phyloP scores from a whole-genome alignment of 2,329 filamentous ascomycete species.

The Hypoxylon sp. region DNA sequence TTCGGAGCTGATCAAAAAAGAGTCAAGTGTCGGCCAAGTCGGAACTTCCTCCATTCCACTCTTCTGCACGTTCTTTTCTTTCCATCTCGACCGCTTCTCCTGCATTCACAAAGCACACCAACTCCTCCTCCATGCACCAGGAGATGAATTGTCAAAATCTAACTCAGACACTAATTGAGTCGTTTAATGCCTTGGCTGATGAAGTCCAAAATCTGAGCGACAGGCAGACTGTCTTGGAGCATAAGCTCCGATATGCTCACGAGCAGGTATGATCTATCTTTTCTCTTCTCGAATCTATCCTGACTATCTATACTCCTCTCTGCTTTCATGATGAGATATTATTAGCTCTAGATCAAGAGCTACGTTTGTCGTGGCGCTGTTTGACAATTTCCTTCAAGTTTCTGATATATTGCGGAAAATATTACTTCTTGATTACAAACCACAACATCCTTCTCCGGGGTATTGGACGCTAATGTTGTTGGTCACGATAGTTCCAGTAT shows the following conservation, averaged over 20 bases:
- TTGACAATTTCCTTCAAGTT: conserved; percentile 65
- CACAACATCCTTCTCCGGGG: not conserved
- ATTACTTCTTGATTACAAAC: conserved; percentile 19
- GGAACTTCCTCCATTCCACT: conserved; percentile 15
- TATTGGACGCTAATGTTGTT: conserved; percentile 34
- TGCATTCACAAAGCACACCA: not conserved
- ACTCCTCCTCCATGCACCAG: conserved; percentile 33
- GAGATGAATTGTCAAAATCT: conserved; percentile 59
- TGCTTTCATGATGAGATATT: conserved; percentile 58
- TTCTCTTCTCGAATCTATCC: conserved; percentile 44
- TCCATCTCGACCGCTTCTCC: conserved; percentile 7
- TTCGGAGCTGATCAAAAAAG: conserved; percentile 11
- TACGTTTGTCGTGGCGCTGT: conserved; percentile 68
- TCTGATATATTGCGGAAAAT: conserved; percentile 53
- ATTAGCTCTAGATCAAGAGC: conserved; percentile 90
- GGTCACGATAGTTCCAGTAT: conserved; percentile 67
- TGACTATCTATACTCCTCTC: conserved; percentile 1
- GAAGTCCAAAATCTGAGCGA: conserved; percentile 74
- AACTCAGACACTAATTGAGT: conserved; percentile 71
- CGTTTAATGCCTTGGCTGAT: conserved; percentile 73
- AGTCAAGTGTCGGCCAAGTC: conserved; percentile 11
- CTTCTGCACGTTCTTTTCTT: conserved; percentile 15
- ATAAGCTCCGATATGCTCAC: conserved; percentile 75
- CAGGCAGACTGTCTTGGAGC: conserved; percentile 73
- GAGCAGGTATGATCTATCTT: conserved; percentile 66